phyloP scores from a whole-genome alignment of 225 moss, liverwort and hornwort genomes.

The Thuidium tamariscinum region DNA sequence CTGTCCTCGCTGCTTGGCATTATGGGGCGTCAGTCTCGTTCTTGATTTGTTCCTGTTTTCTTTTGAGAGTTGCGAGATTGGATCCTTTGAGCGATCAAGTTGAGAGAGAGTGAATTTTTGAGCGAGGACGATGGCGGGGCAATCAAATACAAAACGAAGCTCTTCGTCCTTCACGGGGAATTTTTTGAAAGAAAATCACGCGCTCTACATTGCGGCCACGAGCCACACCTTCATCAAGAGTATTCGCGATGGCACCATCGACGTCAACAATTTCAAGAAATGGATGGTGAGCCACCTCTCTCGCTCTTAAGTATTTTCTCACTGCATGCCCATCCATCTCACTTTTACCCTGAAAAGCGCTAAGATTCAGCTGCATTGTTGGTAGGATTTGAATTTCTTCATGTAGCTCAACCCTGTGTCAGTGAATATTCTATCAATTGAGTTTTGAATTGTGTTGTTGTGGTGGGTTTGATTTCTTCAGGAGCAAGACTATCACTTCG shows the following conservation, averaged over 20 bases:
- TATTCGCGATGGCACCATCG: conserved; percentile 68
- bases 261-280: conserved; percentile 44
- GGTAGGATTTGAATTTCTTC: neutral
- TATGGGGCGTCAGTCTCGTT: neutral
- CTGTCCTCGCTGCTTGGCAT: neutral
- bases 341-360: neutral
- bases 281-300: conserved; percentile 53
- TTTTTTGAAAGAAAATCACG: conserved; percentile 37
- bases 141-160: neutral
- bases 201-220: conserved; percentile 54
- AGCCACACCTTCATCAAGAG: conserved; percentile 55
- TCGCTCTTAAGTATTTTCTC: neutral
- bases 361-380: neutral
- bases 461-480: neutral
- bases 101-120: neutral
- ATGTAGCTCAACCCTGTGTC: neutral
- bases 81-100: neutral
- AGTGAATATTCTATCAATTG: neutral
- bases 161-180: conserved; percentile 19
- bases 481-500: conserved; percentile 82
- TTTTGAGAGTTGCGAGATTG: neutral
- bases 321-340: neutral
- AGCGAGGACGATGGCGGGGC: neutral
- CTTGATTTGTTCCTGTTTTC: neutral
- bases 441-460: neutral